These are phyloP conservation scores for Globisporangium nagaii DNA, from an alignment of 352 stramenopile species.

Conservation along the genomic window DNA sequence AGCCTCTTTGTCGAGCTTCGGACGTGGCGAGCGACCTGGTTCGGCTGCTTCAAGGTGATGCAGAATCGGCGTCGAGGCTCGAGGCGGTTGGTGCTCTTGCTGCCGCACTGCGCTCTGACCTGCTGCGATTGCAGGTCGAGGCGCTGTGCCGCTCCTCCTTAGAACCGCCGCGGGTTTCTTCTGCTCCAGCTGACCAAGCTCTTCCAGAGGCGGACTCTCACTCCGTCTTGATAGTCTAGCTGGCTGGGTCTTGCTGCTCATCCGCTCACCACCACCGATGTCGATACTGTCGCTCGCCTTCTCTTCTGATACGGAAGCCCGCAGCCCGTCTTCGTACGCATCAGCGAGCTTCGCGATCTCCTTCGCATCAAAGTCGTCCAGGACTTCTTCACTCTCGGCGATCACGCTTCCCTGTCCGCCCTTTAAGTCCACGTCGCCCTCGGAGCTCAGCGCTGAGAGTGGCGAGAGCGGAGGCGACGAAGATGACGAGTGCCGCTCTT, in stretches of 20 bases:
- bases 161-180: neutral
- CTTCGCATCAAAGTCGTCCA: constrained; percentile 27
- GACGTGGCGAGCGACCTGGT: constrained; percentile 34
- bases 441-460: neutral
- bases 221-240: neutral
- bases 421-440: neutral
- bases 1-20: constrained; percentile 20
- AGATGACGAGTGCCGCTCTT: neutral
- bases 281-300: neutral
- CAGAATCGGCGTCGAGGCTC: constrained; percentile 12
- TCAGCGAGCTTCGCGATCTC: constrained; percentile 58
- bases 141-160: no score
- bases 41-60: constrained; percentile 9
- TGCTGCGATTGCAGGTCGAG: neutral
- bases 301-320: neutral
- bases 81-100: constrained; percentile 1
- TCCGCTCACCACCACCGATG: neutral
- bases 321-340: constrained; percentile 44
- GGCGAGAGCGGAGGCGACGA: neutral
- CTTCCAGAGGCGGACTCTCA: neutral
- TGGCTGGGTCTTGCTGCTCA: neutral
- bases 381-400: constrained; percentile 9
- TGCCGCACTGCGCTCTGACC: no score
- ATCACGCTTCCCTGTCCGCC: no score
- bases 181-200: neutral